Conservation (phyloP, 208 protist genomes). For the Acanthamoeba lenticulata region DNA sequence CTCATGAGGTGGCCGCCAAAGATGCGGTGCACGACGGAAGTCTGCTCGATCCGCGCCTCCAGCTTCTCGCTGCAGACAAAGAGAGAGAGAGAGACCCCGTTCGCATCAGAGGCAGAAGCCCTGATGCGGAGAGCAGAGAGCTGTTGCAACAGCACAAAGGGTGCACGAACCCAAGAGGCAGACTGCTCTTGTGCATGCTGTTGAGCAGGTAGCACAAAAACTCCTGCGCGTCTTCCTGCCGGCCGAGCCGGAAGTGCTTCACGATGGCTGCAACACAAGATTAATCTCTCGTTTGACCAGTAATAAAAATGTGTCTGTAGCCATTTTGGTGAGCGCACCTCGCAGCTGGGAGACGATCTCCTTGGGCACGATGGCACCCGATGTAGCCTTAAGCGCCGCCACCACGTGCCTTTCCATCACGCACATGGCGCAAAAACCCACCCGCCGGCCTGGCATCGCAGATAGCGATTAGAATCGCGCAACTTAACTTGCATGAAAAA, state of each 20-base stretch:
- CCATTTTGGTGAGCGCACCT: slow-evolving; percentile 18
- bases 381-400: background rate
- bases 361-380: slow-evolving; percentile 70
- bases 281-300: background rate
- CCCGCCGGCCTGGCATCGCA: background rate
- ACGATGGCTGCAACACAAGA: slow-evolving; percentile 71
- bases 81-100: background rate
- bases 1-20: slow-evolving; percentile 85
- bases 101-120: too few species aligned
- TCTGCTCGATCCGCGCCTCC: slow-evolving; percentile 74
- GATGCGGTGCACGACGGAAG: slow-evolving; percentile 82
- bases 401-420: slow-evolving; percentile 79
- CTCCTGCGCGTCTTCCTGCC: slow-evolving; percentile 92
- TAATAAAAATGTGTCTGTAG: background rate
- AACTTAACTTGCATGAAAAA: too few species aligned
- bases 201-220: slow-evolving; percentile 88
- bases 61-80: slow-evolving; percentile 9
- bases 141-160: too few species aligned
- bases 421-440: slow-evolving; percentile 83
- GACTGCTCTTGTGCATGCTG: slow-evolving; percentile 79
- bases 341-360: slow-evolving; percentile 75
- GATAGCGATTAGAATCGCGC: background rate
- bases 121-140: background rate
- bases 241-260: slow-evolving; percentile 81
- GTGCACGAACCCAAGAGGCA: slow-evolving; percentile 31